Base-by-base conservation (phyloP, 495 filamentous ascomycete genomes). In the Neurospora hispaniola region DNA sequence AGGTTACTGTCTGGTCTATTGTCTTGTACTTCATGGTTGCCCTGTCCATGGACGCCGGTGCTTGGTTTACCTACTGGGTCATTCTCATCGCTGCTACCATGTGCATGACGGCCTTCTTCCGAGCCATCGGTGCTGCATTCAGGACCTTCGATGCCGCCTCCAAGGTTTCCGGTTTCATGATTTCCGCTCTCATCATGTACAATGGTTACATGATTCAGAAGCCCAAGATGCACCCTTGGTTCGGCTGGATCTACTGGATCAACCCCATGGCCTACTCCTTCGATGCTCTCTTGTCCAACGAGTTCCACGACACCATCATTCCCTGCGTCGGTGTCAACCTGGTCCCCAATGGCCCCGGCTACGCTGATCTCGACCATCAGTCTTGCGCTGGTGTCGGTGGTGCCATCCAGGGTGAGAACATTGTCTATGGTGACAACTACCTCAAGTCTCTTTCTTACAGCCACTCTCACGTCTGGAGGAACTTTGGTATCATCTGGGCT, bases 41-140 rank as follows among this genome's bases (percentile, higher is more conserved):
- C 41, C 86, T 97, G 12, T 80, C 85, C 20, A 83, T 88, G 70
- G 90, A 89, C 4, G 83, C 93, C 14, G 91, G 89, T 0, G 90
- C 93, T 46, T 97, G 94, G 79, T 96, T 96, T 79, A 96, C 94
- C 66, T 88, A 85, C 69, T 81, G 91, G 18, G 79, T 94, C 9
- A 72, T 88, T 18, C 79, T 87, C 31, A 85, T 93, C 70, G 73
- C 86, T 3, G 77, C 90, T 3, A 93, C 91, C 1, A 88, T 96
- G 86, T 73, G 71, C 42, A 78, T 79, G 76, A 79, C 78, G 0
- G 89, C 92, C 0, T 90, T 94, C 75, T 96, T 96, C 83, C 85
- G 93, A 69, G 83, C 89, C 20, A 81, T 94, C 27, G 92, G 92
- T 5, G 86, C 92, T 7, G 76, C 91, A 9, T 89, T 87, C 48